Conservation (phyloP, 2,329 filamentous ascomycete species). For the Lecanicillium sp. region DNA sequence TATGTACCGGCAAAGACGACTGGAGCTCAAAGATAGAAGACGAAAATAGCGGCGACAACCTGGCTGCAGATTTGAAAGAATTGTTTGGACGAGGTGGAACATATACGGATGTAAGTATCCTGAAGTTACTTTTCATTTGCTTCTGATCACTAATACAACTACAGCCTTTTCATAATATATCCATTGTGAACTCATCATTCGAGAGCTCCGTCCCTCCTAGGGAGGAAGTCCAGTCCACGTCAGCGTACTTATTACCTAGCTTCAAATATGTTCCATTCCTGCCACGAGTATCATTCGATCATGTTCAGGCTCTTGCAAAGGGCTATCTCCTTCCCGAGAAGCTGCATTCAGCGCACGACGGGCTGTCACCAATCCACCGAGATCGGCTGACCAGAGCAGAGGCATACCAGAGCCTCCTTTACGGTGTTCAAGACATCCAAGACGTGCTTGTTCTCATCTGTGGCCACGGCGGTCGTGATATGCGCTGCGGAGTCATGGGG, state of each 20-base stretch:
- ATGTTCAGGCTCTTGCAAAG: conserved; percentile 49
- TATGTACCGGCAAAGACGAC: conserved; percentile 72
- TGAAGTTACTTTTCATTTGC: neutral
- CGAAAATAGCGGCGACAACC: conserved; percentile 57
- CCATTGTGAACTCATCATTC: conserved; percentile 71
- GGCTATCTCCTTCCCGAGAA: conserved; percentile 57
- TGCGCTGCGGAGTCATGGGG: conserved; percentile 72
- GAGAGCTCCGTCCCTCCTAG: conserved; percentile 42
- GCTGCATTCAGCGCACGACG: conserved; percentile 54
- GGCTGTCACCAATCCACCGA: conserved; percentile 47
- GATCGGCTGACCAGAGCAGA: conserved; percentile 43
- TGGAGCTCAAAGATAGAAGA: conserved; percentile 83
- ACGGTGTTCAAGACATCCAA: conserved; percentile 50
- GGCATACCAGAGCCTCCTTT: conserved; percentile 42
- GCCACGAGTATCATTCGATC: conserved; percentile 50
- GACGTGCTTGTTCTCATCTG: conserved; percentile 79
- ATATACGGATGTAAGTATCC: conserved; percentile 54
- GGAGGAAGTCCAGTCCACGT: conserved; percentile 42
- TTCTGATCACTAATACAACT: neutral
- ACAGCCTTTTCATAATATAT: conserved; percentile 76
- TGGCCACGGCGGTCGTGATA: conserved; percentile 75
- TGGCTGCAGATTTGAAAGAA: conserved; percentile 65
- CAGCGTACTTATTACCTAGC: conserved; percentile 70
- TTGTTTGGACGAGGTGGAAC: conserved; percentile 57
- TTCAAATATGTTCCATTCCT: conserved; percentile 74